Conservation (phyloP, 192 early-diverging fungal genomes). For the Chytriomyces sp. region DNA sequence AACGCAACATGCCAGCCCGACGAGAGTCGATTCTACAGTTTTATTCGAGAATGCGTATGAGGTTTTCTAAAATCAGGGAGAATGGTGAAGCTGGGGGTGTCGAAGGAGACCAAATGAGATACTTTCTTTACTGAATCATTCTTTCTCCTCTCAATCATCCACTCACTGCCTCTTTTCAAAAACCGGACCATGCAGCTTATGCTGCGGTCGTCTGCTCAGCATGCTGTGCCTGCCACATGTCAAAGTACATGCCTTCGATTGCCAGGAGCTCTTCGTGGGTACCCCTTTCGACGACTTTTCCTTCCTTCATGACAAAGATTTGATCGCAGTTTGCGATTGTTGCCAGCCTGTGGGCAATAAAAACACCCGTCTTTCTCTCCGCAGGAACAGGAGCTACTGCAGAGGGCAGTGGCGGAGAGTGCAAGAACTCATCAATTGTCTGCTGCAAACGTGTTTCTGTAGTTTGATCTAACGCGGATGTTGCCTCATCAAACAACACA, state of each 20-base stretch:
- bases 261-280: constrained; percentile 78
- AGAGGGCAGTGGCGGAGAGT: constrained; percentile 33
- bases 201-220: not conserved
- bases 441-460: constrained; percentile 61
- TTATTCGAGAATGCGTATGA: not conserved
- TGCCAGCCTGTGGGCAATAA: constrained; percentile 91
- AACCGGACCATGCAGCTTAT: not conserved
- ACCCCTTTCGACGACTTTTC: constrained; percentile 83
- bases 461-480: constrained; percentile 71
- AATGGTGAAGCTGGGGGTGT: too few species aligned
- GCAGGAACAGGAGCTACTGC: constrained; percentile 44
- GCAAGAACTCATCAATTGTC: constrained; percentile 51
- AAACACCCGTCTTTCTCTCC: constrained; percentile 77
- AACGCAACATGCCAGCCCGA: not conserved
- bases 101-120: too few species aligned
- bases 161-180: not conserved
- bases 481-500: constrained; percentile 83
- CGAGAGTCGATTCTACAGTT: not conserved
- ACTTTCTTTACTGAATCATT: too few species aligned
- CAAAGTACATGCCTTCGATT: constrained; percentile 73
- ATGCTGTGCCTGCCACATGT: constrained; percentile 87
- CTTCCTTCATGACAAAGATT: constrained; percentile 90
- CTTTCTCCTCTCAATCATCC: not conserved
- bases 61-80: not conserved
- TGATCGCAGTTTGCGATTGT: constrained; percentile 90